These are phyloP conservation scores for Trichoderma reesei DNA, from an alignment of 495 filamentous ascomycete genomes.

Conservation along the genomic window DNA sequence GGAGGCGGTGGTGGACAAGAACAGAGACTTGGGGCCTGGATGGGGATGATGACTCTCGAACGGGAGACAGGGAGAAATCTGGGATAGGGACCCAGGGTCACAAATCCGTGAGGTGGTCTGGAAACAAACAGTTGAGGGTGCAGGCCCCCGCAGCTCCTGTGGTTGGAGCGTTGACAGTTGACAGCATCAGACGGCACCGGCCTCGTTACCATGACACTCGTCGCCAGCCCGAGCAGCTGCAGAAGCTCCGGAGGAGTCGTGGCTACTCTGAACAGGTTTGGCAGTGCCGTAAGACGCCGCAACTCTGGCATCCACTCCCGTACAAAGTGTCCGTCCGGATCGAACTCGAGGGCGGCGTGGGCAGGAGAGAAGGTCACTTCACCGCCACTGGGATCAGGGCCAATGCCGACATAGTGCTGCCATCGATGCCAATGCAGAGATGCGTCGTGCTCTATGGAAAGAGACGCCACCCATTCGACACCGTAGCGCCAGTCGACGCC, in stretches of 20 bases:
- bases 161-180: too few species aligned
- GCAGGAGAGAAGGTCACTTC: conserved; percentile 62
- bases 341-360: conserved; percentile 63
- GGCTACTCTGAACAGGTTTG: conserved; percentile 56
- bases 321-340: conserved; percentile 53
- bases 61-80: too few species aligned
- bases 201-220: conserved; percentile 42
- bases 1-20: too few species aligned
- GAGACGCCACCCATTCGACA: conserved; percentile 67
- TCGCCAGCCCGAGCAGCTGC: conserved; percentile 39
- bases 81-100: too few species aligned
- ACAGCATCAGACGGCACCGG: conserved; percentile 28
- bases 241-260: conserved; percentile 42
- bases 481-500: conserved; percentile 68
- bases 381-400: conserved; percentile 59
- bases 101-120: too few species aligned
- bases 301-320: conserved; percentile 57
- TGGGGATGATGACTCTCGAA: too few species aligned
- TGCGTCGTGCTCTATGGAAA: conserved; percentile 62
- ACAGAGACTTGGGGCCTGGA: too few species aligned
- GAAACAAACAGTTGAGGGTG: too few species aligned
- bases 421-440: conserved; percentile 68
- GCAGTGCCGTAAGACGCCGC: conserved; percentile 35
- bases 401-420: conserved; percentile 66
- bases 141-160: too few species aligned